These are phyloP conservation scores for Plasmodium chabaudi DNA, from an alignment of 169 alveolate species.

Conservation along the genomic window DNA sequence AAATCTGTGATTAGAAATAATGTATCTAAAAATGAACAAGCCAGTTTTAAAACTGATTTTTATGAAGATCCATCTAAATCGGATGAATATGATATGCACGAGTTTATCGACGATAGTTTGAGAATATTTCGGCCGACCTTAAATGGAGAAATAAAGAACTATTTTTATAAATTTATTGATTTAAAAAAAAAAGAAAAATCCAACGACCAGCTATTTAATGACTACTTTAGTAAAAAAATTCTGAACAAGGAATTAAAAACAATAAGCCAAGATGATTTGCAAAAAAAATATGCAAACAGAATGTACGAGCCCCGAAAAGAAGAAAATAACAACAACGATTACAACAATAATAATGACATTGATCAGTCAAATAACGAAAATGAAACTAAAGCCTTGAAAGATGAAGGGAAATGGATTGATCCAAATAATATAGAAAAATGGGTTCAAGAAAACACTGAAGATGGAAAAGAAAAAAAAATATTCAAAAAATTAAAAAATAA, in stretches of 20 bases:
- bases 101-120: conserved; percentile 62
- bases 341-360: neutral
- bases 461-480: conserved; percentile 17
- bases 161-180: conserved; percentile 47
- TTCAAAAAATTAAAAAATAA: conserved; percentile 43
- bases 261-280: neutral
- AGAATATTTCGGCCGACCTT: conserved; percentile 51
- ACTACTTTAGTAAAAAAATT: conserved; percentile 29
- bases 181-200: conserved; percentile 53
- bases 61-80: neutral
- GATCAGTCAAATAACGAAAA: neutral
- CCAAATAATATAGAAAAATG: neutral
- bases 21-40: neutral
- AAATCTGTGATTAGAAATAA: neutral
- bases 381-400: neutral
- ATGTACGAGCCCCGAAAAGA: neutral
- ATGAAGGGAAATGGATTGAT: no score
- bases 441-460: neutral
- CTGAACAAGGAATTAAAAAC: conserved; percentile 12
- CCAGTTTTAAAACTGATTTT: no score
- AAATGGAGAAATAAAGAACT: conserved; percentile 50
- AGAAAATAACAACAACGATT: neutral
- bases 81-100: conserved; percentile 7
- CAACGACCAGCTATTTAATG: conserved; percentile 31
- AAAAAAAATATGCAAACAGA: neutral